Evolutionary conservation across 768 basidiomycete genomes (phyloP).

Genomic region (Pleurotus sapidus): DNA sequence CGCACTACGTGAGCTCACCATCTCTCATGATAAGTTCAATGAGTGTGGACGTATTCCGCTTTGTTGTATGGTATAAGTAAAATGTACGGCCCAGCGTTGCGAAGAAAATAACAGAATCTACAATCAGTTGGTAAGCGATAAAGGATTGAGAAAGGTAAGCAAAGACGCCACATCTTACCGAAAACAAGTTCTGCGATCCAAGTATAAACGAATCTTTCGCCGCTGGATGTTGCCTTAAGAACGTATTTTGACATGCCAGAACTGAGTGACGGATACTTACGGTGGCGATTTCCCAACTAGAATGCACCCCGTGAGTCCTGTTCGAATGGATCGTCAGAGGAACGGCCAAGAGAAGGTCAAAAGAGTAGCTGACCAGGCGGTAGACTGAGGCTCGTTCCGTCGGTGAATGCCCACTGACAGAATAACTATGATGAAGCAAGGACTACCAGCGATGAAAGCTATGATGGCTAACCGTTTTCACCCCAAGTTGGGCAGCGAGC

Average conservation of each 20-base stretch:
- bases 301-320: constrained; percentile 33
- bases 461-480: constrained; percentile 29
- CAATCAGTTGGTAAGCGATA: no score
- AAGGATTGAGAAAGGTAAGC: no score
- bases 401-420: constrained; percentile 33
- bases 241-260: neutral
- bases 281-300: constrained; percentile 24
- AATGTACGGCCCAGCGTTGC: constrained; percentile 26
- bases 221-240: neutral
- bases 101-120: constrained; percentile 29
- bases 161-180: constrained; percentile 14
- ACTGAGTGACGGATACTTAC: constrained; percentile 16
- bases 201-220: constrained; percentile 26
- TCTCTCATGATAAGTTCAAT: constrained; percentile 29
- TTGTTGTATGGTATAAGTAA: constrained; percentile 17
- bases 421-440: neutral
- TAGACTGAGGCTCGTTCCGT: constrained; percentile 26
- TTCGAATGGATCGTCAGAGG: neutral
- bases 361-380: constrained; percentile 21
- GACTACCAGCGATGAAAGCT: no score
- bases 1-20: constrained; percentile 17
- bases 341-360: neutral
- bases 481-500: constrained; percentile 21
- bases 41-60: constrained; percentile 16
- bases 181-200: constrained; percentile 36